A percentile compares a stretch with the other conserved stretches of the same genome.
Evolutionary conservation across 2,329 filamentous ascomycete species (phyloP).

Genomic region (Fusarium dlaminii): DNA sequence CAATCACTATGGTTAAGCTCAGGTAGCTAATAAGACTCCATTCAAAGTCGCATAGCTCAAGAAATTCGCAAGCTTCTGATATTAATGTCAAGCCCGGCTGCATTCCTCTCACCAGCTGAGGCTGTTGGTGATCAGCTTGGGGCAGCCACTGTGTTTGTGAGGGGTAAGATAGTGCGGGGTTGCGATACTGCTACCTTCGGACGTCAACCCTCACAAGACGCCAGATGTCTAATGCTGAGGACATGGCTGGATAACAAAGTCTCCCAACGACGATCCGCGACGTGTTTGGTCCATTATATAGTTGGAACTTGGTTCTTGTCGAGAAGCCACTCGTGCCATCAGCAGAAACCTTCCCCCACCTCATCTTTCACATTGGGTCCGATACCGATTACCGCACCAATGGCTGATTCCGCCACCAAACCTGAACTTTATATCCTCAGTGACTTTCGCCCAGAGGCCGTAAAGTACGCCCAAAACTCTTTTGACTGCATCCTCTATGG

Average conservation of each 20-base stretch:
- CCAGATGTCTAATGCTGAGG: too few relatives aligned
- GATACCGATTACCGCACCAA: background rate
- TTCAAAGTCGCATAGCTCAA: background rate
- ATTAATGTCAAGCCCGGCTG: background rate
- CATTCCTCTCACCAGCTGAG: background rate
- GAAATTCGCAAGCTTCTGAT: background rate
- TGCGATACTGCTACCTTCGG: too few relatives aligned
- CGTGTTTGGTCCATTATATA: background rate
- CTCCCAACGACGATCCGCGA: background rate
- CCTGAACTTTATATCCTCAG: background rate
- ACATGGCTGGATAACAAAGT: background rate
- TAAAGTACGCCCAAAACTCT: background rate
- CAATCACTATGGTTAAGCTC: too few relatives aligned
- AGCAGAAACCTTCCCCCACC: background rate
- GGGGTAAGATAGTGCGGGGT: background rate
- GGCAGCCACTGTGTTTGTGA: background rate
- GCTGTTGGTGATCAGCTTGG: background rate
- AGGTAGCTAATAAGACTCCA: too few relatives aligned
- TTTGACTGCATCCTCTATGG: background rate
- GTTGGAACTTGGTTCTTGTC: background rate
- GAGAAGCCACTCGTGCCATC: background rate
- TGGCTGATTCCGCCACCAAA: background rate
- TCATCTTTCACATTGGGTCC: background rate
- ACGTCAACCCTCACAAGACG: too few relatives aligned
- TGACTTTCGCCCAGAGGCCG: background rate